phyloP scores from a whole-genome alignment of 345 rosid genomes.

The Gossypium rotundifolium region DNA sequence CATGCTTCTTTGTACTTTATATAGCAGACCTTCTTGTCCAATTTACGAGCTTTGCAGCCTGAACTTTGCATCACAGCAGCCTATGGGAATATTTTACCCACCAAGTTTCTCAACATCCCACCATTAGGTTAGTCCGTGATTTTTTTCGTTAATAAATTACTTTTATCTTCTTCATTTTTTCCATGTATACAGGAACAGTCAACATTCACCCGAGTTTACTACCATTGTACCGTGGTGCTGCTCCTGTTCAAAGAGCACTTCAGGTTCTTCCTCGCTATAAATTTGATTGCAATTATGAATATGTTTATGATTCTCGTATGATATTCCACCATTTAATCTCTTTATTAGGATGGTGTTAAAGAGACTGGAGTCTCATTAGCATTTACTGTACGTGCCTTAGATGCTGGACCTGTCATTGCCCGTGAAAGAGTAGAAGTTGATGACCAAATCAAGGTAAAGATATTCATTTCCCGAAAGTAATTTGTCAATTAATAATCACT shows the following conservation, averaged over 20 bases:
- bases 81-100: conserved; percentile 87
- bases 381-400: conserved; percentile 73
- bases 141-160: background rate
- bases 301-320: conserved; percentile 4
- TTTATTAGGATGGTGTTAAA: conserved; percentile 70
- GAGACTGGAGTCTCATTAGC: conserved; percentile 94
- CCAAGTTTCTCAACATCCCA: conserved; percentile 78
- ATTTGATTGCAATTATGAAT: conserved; percentile 3
- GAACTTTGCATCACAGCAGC: conserved; percentile 94
- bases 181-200: conserved; percentile 60
- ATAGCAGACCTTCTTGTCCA: conserved; percentile 66
- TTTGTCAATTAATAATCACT: background rate
- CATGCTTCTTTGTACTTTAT: background rate
- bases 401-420: conserved; percentile 93
- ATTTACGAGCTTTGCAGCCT: conserved; percentile 70
- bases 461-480: background rate
- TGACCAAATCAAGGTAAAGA: conserved; percentile 70
- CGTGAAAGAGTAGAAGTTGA: conserved; percentile 48
- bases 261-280: conserved; percentile 39
- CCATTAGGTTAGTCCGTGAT: conserved; percentile 52
- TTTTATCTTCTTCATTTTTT: background rate
- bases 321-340: conserved; percentile 19
- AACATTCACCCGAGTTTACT: conserved; percentile 92
- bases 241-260: conserved; percentile 91
- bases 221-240: conserved; percentile 89